Base-by-base conservation (phyloP, 495 filamentous ascomycete genomes). In the Aspergillus egyptiacus region DNA sequence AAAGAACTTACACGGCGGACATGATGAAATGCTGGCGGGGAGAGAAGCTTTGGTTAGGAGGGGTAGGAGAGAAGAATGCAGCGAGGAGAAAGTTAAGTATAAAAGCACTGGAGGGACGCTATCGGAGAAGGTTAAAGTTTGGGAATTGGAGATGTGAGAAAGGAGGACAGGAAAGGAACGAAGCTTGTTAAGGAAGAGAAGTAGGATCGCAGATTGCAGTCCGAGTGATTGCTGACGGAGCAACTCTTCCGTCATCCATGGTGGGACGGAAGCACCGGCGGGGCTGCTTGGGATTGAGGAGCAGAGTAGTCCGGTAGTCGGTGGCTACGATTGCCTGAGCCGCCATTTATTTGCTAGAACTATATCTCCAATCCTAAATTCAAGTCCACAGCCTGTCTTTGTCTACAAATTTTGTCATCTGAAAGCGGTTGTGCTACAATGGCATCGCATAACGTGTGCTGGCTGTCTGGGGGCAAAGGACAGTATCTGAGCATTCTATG, bases 1-100 rank as follows among this genome's bases (percentile, higher is more conserved):
- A n/a, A 20, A 34, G 34, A 38, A 81, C 79, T 80, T 73, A 82
- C 79, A 78, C 70, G 73, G 77, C 79, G 48, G 69, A 62, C 73
- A 76, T 78, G 49, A 59, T 69, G 66, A 57, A 36, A 59, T 42
- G 52, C n/a, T n/a, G 40, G 53, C 46, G 50, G 19, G 46, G 35
- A 54, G 31, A 43, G 31, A 49, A 22, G 11, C 25, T 48, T 31
- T 35, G 38, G 25, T 40, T 27, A 33, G 32, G 22, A 51, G 25
- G 20, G 49, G 35, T 40, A 45, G 14, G 22, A 36, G 39, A 49
- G 45, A 45, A 28, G 34, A 31, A 17, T n/a, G n/a, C n/a, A n/a
- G 19, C 8, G 23, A 28, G 34, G 41, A 22, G 32, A 45, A n/a
- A 30, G 28, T 19, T 22, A 54, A 25, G 27, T 38, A 58, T 48